phyloP scores from a whole-genome alignment of 352 stramenopile species.

The Phytophthora agathidicida region DNA sequence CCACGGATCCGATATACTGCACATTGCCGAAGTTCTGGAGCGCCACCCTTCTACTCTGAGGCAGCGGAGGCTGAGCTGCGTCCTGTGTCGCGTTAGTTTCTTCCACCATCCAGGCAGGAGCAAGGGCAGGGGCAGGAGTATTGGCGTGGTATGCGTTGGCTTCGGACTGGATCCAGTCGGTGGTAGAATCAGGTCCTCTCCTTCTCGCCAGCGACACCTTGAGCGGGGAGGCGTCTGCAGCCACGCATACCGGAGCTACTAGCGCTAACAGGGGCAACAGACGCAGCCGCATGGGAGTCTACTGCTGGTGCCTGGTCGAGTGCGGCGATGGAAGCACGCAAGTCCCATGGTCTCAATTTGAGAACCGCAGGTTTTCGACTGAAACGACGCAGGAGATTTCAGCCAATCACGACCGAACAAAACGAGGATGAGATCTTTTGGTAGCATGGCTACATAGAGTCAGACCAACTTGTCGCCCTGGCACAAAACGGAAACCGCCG shows the following conservation, averaged over 20 bases:
- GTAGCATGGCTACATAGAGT: neutral
- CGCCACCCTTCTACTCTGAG: slow-evolving; percentile 46
- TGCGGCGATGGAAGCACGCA: neutral
- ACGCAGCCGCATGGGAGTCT: slow-evolving; percentile 14
- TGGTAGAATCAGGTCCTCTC: neutral
- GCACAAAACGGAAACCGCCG: slow-evolving; percentile 7
- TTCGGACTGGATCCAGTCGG: slow-evolving; percentile 31
- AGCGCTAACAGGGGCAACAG: slow-evolving; percentile 5
- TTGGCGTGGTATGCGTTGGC: neutral
- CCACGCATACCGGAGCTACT: neutral
- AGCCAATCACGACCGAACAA: slow-evolving; percentile 3
- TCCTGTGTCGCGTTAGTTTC: slow-evolving; percentile 17
- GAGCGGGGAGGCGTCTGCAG: slow-evolving; percentile 11
- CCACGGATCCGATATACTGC: slow-evolving; percentile 77
- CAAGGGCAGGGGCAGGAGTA: neutral
- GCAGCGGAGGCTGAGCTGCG: slow-evolving; percentile 31
- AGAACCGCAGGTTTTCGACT: slow-evolving; percentile 33
- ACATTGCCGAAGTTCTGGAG: slow-evolving; percentile 88
- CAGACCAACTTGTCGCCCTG: slow-evolving; percentile 6
- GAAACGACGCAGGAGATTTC: slow-evolving; percentile 25
- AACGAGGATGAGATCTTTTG: neutral
- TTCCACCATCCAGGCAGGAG: slow-evolving; percentile 3
- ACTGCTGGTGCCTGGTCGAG: slow-evolving; percentile 21
- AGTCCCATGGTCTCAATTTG: slow-evolving; percentile 31
- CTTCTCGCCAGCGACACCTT: slow-evolving; percentile 26